Evolutionary conservation across 345 rosid species (phyloP).

Genomic region (Pugionium cornutum): DNA sequence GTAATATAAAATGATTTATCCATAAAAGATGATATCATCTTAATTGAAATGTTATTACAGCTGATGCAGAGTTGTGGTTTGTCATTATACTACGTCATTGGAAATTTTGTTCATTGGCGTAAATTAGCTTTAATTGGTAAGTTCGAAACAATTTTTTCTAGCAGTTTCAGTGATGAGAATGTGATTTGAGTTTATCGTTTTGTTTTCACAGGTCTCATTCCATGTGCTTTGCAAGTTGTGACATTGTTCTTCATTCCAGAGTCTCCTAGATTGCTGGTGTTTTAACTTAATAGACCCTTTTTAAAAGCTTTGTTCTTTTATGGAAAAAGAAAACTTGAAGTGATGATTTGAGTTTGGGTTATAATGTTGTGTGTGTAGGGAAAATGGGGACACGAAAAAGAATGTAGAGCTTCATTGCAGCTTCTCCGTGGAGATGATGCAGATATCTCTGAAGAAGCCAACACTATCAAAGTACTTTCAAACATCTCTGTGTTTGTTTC

Average conservation of each 20-base stretch:
- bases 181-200: not conserved
- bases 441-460: conserved; percentile 56
- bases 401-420: conserved; percentile 53
- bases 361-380: conserved; percentile 36
- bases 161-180: not conserved
- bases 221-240: conserved; percentile 45
- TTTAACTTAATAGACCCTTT: conserved; percentile 18
- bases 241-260: conserved; percentile 57
- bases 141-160: not conserved
- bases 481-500: conserved; percentile 7
- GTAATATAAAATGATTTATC: not conserved
- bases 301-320: not conserved
- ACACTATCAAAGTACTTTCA: conserved; percentile 50
- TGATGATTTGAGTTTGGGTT: conserved; percentile 4
- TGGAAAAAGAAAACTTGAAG: not conserved
- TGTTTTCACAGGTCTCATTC: conserved; percentile 34
- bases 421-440: conserved; percentile 54
- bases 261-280: conserved; percentile 58
- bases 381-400: conserved; percentile 50
- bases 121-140: conserved; percentile 42
- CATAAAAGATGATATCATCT: no score
- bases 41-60: conserved; percentile 16
- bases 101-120: conserved; percentile 45
- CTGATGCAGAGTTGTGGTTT: conserved; percentile 41
- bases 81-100: conserved; percentile 41